phyloP scores from a whole-genome alignment of 441 rosid genomes.

The Syzygium syzygioides region DNA sequence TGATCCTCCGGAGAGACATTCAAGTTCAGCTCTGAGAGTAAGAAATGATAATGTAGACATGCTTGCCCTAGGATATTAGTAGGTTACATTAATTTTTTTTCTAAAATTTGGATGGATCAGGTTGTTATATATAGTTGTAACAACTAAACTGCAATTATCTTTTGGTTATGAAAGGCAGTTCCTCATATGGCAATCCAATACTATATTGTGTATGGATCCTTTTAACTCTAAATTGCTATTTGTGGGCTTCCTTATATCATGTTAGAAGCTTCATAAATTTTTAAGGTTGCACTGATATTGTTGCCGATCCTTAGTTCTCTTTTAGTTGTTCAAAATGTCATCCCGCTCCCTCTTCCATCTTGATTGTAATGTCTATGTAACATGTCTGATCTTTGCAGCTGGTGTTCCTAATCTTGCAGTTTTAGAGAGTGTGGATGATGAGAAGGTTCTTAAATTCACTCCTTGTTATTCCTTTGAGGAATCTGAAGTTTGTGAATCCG shows the following conservation, averaged over 20 bases:
- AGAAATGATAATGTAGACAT: neutral
- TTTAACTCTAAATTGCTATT: neutral
- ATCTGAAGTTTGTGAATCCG: neutral
- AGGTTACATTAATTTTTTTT: neutral
- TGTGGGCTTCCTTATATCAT: neutral
- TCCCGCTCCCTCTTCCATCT: neutral
- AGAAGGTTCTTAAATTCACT: conserved; percentile 48
- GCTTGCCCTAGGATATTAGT: neutral
- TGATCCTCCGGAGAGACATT: neutral
- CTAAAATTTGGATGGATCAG: neutral
- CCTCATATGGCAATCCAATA: neutral
- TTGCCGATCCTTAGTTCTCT: neutral
- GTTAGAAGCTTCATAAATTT: neutral
- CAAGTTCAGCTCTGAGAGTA: neutral
- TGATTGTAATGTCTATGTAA: neutral
- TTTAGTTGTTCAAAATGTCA: neutral
- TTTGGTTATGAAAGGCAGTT: neutral
- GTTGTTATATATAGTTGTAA: neutral
- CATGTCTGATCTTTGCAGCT: conserved; percentile 34
- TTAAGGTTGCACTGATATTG: neutral
- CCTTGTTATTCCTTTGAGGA: neutral
- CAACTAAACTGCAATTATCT: neutral
- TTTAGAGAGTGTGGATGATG: conserved; percentile 88
- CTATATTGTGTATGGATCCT: neutral
- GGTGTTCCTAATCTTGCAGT: conserved; percentile 79